A percentile compares a stretch with the other conserved stretches of the same genome.
Evolutionary conservation across 2,329 filamentous ascomycete species (phyloP).

Genomic region (Xylariomycetidae sp.): DNA sequence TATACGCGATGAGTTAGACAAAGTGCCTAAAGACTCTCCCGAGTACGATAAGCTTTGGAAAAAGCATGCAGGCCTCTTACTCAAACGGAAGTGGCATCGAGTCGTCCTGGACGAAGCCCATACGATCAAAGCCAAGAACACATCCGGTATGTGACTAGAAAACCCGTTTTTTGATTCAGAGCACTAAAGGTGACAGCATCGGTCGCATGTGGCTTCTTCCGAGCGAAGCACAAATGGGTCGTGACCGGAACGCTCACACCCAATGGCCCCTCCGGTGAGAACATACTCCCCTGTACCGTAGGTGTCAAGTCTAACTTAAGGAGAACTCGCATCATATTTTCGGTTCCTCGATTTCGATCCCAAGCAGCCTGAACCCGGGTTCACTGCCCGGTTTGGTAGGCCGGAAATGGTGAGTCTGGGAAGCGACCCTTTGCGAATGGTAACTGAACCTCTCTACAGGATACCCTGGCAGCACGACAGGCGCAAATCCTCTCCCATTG

Average conservation of each 20-base stretch:
- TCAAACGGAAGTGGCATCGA: slow-evolving; percentile 7
- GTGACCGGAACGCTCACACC: slow-evolving; percentile 10
- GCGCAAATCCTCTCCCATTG: background rate
- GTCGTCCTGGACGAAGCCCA: slow-evolving; percentile 11
- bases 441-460: background rate
- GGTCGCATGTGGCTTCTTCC: slow-evolving; percentile 5
- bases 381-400: slow-evolving; percentile 3
- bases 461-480: background rate
- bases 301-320: slow-evolving; percentile 4
- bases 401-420: slow-evolving; percentile 1
- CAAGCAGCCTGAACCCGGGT: background rate
- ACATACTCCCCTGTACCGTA: background rate
- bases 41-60: background rate
- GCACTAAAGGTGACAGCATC: slow-evolving; percentile 5
- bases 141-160: slow-evolving; percentile 3
- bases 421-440: background rate
- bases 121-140: slow-evolving; percentile 7
- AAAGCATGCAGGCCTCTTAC: slow-evolving; percentile 2
- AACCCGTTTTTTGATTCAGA: background rate
- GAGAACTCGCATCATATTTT: slow-evolving; percentile 9
- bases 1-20: background rate
- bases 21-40: background rate
- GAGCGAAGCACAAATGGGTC: slow-evolving; percentile 4
- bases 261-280: slow-evolving; percentile 7
- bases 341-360: slow-evolving; percentile 4